These are phyloP conservation scores for Ogataea zsoltii DNA, from an alignment of 805 yeast species.

Conservation along the genomic window DNA sequence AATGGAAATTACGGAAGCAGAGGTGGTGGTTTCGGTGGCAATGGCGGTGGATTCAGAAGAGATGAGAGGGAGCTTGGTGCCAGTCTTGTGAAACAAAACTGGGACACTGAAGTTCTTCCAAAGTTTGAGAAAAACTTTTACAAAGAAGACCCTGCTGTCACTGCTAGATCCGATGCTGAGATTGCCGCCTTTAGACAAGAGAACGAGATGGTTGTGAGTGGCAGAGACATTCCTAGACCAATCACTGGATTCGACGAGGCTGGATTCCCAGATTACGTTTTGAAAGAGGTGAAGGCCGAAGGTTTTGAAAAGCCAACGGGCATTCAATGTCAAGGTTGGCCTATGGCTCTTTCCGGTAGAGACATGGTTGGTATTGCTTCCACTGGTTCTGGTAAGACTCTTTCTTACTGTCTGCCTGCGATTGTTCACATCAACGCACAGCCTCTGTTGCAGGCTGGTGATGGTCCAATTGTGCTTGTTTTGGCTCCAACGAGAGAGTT, in stretches of 20 bases:
- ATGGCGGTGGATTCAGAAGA: slow-evolving; percentile 39
- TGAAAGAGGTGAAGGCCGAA: slow-evolving; percentile 82
- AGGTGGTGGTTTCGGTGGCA: slow-evolving; percentile 31
- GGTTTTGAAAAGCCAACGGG: slow-evolving; percentile 95
- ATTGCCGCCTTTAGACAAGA: slow-evolving; percentile 74
- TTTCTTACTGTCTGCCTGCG: slow-evolving; percentile 94
- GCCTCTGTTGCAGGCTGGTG: slow-evolving; percentile 89
- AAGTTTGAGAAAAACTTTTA: slow-evolving; percentile 95
- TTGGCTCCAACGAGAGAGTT: slow-evolving; percentile 98
- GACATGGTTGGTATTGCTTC: slow-evolving; percentile 99
- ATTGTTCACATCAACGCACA: slow-evolving; percentile 98
- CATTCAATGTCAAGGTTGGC: slow-evolving; percentile 99
- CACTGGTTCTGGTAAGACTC: slow-evolving; percentile 98
- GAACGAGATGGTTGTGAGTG: slow-evolving; percentile 82
- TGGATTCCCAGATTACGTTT: slow-evolving; percentile 94
- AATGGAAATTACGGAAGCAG: slow-evolving; percentile 32
- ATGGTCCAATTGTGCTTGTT: slow-evolving; percentile 95
- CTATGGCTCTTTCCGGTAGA: slow-evolving; percentile 98
- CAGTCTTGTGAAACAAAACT: slow-evolving; percentile 69
- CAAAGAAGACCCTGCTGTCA: slow-evolving; percentile 77
- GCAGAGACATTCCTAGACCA: slow-evolving; percentile 91
- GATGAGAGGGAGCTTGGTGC: slow-evolving; percentile 49
- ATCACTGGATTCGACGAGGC: slow-evolving; percentile 92
- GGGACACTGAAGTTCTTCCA: slow-evolving; percentile 78
- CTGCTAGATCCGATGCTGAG: slow-evolving; percentile 73